phyloP scores from a whole-genome alignment of 2,329 filamentous ascomycete species.

The Escovopsis weberi region DNA sequence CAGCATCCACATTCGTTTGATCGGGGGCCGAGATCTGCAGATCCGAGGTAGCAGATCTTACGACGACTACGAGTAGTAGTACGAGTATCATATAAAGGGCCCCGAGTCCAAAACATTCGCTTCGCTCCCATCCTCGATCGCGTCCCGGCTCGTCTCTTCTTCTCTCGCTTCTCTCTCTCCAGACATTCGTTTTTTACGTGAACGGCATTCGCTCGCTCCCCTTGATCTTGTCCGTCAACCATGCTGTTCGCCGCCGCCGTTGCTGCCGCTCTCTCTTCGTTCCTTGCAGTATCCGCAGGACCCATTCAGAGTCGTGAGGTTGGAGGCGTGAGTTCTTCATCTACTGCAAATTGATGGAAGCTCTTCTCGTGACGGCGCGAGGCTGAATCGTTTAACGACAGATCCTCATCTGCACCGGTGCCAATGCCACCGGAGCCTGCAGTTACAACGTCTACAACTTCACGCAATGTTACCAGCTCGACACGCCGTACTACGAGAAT shows the following conservation, averaged over 20 bases:
- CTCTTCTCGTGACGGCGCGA: background rate
- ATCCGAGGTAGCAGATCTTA: too few species aligned
- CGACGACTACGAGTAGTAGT: too few species aligned
- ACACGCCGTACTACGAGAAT: constrained; percentile 24
- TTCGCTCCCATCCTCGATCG: too few species aligned
- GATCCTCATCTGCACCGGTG: constrained; percentile 36
- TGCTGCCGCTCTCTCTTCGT: constrained; percentile 9
- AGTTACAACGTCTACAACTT: constrained; percentile 28
- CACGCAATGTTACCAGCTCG: constrained; percentile 31
- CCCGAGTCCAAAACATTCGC: too few species aligned
- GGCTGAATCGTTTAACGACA: constrained; percentile 9
- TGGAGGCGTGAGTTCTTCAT: constrained; percentile 30
- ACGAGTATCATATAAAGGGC: too few species aligned
- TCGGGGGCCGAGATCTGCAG: too few species aligned
- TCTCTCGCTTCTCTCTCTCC: too few species aligned
- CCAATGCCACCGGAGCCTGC: constrained; percentile 34
- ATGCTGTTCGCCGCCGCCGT: constrained; percentile 18
- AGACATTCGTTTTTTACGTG: too few species aligned
- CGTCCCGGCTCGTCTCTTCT: too few species aligned
- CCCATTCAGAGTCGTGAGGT: constrained; percentile 26
- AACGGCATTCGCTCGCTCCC: too few species aligned
- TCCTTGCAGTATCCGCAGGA: constrained; percentile 11
- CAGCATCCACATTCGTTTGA: too few species aligned
- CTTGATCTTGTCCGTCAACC: background rate
- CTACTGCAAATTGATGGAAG: background rate